These are phyloP conservation scores for Epithele typhae DNA, from an alignment of 768 basidiomycete species.

Conservation along the genomic window DNA sequence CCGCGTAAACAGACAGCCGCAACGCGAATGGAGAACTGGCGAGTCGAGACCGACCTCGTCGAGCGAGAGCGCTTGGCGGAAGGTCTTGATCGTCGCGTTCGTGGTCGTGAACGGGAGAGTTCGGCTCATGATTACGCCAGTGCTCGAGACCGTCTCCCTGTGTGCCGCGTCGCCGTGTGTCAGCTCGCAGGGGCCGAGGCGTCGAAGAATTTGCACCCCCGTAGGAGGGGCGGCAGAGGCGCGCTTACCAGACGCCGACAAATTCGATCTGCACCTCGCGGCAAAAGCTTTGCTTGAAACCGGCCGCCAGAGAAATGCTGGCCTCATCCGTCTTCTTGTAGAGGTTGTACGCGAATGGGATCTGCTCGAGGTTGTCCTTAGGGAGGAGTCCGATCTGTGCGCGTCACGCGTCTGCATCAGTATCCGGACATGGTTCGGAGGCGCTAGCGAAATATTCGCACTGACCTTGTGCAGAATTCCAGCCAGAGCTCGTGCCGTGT, in stretches of 20 bases:
- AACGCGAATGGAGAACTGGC: too few species aligned
- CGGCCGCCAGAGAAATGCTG: constrained; percentile 45
- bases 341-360: constrained; percentile 72
- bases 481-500: constrained; percentile 66
- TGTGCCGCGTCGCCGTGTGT: neutral
- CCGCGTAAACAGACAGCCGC: too few species aligned
- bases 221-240: neutral
- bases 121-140: constrained; percentile 57
- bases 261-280: constrained; percentile 69
- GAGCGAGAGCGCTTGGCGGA: constrained; percentile 74
- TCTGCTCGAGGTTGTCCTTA: constrained; percentile 61
- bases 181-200: neutral
- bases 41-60: constrained; percentile 60
- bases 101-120: constrained; percentile 64
- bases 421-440: too few species aligned
- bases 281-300: constrained; percentile 73
- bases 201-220: neutral
- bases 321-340: constrained; percentile 50
- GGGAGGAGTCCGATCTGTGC: constrained; percentile 66
- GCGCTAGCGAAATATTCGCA: too few species aligned
- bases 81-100: constrained; percentile 60
- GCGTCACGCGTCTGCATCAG: neutral
- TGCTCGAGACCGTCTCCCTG: constrained; percentile 80
- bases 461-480: constrained; percentile 73
- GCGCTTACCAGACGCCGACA: constrained; percentile 64